Evolutionary conservation across 495 filamentous ascomycete genomes (phyloP), one percentile per base, ranked within the genome.

Genomic region (Rostrohypoxylon terebratum): DNA sequence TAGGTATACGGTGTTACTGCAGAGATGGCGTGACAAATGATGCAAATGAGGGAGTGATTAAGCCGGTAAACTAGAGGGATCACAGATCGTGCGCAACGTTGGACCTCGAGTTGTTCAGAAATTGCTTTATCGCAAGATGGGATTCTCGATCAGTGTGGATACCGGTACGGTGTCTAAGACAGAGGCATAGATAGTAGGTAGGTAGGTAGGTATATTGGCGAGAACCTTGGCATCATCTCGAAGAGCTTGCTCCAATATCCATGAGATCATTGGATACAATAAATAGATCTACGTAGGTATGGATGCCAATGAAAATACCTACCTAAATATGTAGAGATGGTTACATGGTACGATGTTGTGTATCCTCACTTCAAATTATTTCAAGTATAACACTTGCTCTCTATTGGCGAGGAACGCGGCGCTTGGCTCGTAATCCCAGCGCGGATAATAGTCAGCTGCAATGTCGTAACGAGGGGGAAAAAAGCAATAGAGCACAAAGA

Each of bases 21-120:
- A 68, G 57, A 68, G 45, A 61, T 61, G 47, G 57, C 48, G 65
- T 61, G 65, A 47, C 65, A 50, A 25, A n/a, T 34, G 16, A 36
- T 33, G 11, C 18, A 21, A 23, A 20, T 13, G 38, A 65, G 11
- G 28, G 21, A 36, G 31, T 13, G 38, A 65, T 54, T n/a, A 51
- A 40, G 47, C 50, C 50, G 50, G 50, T 31, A 16, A 31, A 13
- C 28, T 54, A 54, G 50, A 54, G 23, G 25, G n/a, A n/a, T n/a
- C n/a, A n/a, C n/a, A n/a, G n/a, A 33, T 33, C 25, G 33, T 25
- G 28, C 50, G 23, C 25, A 25, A 54, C 33, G 13, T 33, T 33
- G n/a, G 50, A n/a, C n/a, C n/a, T n/a, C n/a, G n/a, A 54, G 28
- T 2, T n/a, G 16, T 14, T 33, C 33, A 10, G 9, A 33, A n/a